Conservation (phyloP, 2,329 filamentous ascomycete species). For the Colletotrichum graminicola region DNA sequence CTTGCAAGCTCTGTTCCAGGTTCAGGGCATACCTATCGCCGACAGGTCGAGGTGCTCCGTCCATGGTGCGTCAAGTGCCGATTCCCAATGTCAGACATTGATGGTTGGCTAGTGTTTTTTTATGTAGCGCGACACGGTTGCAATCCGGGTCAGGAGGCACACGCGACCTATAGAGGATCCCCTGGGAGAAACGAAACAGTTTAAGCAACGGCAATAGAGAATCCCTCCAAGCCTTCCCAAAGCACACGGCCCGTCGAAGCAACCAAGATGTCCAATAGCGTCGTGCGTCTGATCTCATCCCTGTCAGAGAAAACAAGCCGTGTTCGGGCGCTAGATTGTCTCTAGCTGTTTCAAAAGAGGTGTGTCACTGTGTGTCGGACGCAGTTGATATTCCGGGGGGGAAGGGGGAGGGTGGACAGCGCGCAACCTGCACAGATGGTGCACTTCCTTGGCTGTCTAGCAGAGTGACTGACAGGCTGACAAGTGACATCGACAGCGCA, state of each 20-base stretch:
- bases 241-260: constrained; percentile 32
- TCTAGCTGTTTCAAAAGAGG: constrained; percentile 40
- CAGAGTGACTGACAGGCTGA: constrained; percentile 18
- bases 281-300: constrained; percentile 29
- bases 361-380: constrained; percentile 39
- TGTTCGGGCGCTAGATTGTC: constrained; percentile 35
- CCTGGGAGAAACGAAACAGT: constrained; percentile 41
- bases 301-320: constrained; percentile 35
- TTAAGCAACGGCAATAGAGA: constrained; percentile 34
- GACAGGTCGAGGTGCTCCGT: constrained; percentile 10
- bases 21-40: constrained; percentile 62
- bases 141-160: constrained; percentile 14
- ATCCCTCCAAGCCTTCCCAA: constrained; percentile 17
- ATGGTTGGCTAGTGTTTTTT: constrained; percentile 14
- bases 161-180: constrained; percentile 25
- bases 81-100: constrained; percentile 14
- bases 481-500: constrained; percentile 1
- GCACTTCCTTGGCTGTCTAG: constrained; percentile 25
- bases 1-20: constrained; percentile 75
- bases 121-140: constrained; percentile 30
- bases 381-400: constrained; percentile 31
- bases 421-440: constrained; percentile 39
- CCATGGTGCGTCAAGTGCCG: constrained; percentile 21
- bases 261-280: constrained; percentile 20
- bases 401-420: constrained; percentile 7